Evolutionary conservation across 2,329 filamentous ascomycete genomes (phyloP), one percentile per base, ranked within the genome.

Genomic region (Cryphonectria japonica): DNA sequence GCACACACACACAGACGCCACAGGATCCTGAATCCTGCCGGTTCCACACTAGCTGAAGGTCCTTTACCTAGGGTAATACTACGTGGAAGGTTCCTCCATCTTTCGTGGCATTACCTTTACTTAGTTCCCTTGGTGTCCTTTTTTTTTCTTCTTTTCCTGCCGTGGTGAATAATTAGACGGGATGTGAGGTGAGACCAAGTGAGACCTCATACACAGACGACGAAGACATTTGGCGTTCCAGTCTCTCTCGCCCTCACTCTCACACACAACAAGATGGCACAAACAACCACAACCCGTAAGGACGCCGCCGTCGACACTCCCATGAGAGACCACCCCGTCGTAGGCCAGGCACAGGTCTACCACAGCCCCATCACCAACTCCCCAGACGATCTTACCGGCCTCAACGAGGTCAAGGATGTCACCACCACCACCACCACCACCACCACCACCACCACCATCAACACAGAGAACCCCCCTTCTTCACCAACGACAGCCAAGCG

Each of bases 401-500:
- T 26, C 2, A 29, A 46, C 26, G 63, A 52, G n/a, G 32, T 22
- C 32, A 61, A 61, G 19, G 29, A 59, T 50, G 57, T 4, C 32
- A 32, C 29, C 59, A 61, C 29, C 57, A 61, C 29, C 19, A 34
- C 57, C 16, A 32, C 34, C 43, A 6, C 41, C 16, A 4, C 29
- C 59, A 61, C 29, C 57, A 61, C 29, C 19, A 34, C 57, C 16
- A 32, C 34, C 43, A 6, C 41, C 16, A 4, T 11, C 41, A 50
- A 13, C 4, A 22, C 43, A 11, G 63, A 65, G 13, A 43, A 52
- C 4, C 1, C 63, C 16, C 41, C 63, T 1, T 65, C 41, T 3
- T 65, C 63, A 13, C 63, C 63, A 22, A 29, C 61, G 14, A n/a
- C 39, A 32, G 41, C 43, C 3, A 65, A 65, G 43, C 63, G 63